Evolutionary conservation across 2,329 filamentous ascomycete species (phyloP), one percentile per base, ranked within the genome.

Genomic region (Aspergillus sp.): DNA sequence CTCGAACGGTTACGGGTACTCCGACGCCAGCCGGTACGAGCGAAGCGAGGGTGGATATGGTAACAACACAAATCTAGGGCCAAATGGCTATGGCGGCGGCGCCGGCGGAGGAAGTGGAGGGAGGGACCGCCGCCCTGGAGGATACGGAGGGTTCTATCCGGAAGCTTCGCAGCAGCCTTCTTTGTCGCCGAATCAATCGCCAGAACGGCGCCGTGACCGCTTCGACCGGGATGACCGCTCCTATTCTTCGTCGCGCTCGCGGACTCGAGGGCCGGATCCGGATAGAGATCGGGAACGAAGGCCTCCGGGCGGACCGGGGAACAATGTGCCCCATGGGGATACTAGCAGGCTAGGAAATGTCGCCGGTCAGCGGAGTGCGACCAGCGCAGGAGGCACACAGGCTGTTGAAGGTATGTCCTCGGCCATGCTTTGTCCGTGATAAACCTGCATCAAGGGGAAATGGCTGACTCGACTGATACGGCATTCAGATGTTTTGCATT

Each of bases 401-500:
- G 72, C 73, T 34, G 72, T 78, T 54, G 76, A 78, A 72, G 73
- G 76, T 78, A 63, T 59, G 71, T 66, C 13, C 23, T 51, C 54
- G 30, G 13, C 5, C 19, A 25, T 59, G 6, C 50, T 22, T 31
- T 17, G 22, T 31, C 41, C 4, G 7, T 38, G 38, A 46, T 54
- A 47, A 46, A 47, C 49, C 6, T 15, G 19, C 31, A 4, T 45
- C 0, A 31, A 19, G 23, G 30, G 11, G 28, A 22, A 49, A 15
- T 57, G 28, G 28, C 64, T 70, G 45, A 66, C 30, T 45, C 53
- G 11, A 6, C 38, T 4, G 25, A 9, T 11, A 23, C 55, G 57
- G 25, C 25, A 28, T 22, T 50, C 19, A 82, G 85, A 86, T 64
- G 82, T 97, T 2, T 83, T 98, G 53, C 88, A 92, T 67, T 88